These are phyloP conservation scores for Beauveria brongniartii DNA, from an alignment of 2,329 filamentous ascomycete species.

Conservation along the genomic window DNA sequence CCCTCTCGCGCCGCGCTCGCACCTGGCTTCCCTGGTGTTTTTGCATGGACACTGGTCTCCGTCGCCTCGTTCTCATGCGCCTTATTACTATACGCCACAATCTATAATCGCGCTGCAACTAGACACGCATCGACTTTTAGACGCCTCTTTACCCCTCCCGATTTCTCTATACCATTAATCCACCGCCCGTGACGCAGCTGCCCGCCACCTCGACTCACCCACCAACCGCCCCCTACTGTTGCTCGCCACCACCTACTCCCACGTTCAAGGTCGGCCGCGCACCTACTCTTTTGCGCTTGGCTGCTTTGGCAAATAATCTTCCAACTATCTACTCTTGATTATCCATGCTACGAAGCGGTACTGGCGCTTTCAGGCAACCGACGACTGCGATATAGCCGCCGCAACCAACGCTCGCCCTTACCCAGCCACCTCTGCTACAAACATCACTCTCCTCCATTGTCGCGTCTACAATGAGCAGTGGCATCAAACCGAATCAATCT, in stretches of 20 bases:
- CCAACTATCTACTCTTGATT: not conserved
- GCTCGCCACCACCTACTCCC: not conserved
- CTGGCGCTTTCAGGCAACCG: conserved; percentile 9
- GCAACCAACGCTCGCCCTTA: not conserved
- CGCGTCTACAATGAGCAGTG: conserved; percentile 40
- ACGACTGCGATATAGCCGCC: conserved; percentile 5
- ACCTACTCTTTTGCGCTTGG: not conserved
- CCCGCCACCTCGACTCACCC: not conserved
- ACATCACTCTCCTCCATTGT: conserved; percentile 23
- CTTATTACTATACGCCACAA: conserved; percentile 1
- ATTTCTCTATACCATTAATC: not conserved
- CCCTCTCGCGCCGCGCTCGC: not conserved
- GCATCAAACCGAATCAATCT: conserved; percentile 40
- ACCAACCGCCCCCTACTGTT: not conserved
- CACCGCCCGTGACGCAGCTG: not conserved
- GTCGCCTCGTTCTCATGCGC: conserved; percentile 2
- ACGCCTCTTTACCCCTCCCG: not conserved
- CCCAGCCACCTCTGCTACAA: conserved; percentile 33
- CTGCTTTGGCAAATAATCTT: not conserved
- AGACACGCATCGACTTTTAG: conserved; percentile 5
- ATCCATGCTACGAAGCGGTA: conserved; percentile 2
- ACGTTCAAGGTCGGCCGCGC: not conserved
- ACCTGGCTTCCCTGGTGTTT: not conserved
- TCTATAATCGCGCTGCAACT: not conserved
- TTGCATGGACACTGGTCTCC: not conserved